Percentiles rank a stretch among this genome's conserved stretches.
Conservation (phyloP, 257 asterid genomes). For the Capsicum chinense region DNA sequence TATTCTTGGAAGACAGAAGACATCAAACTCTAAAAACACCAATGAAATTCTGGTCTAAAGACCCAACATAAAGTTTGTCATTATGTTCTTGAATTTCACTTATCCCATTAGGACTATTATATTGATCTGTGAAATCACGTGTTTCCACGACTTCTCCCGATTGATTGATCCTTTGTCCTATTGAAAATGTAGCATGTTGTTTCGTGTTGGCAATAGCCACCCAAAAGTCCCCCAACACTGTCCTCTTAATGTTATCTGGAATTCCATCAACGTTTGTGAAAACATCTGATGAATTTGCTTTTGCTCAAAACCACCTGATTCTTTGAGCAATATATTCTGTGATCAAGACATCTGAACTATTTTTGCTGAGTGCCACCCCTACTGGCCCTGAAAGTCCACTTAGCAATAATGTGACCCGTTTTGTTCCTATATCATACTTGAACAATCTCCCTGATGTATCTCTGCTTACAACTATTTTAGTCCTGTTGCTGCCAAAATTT, state of each 20-base stretch:
- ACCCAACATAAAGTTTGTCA: constrained; percentile 36
- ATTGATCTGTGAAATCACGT: constrained; percentile 34
- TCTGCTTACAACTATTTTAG: constrained; percentile 42
- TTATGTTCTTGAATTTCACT: constrained; percentile 41
- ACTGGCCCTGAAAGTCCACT: constrained; percentile 45
- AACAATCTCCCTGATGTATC: constrained; percentile 49
- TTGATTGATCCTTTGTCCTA: constrained; percentile 44
- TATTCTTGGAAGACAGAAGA: background rate
- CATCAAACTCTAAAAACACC: constrained; percentile 28
- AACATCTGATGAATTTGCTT: constrained; percentile 42
- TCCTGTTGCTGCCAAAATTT: constrained; percentile 36
- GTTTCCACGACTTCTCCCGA: constrained; percentile 34
- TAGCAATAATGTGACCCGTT: constrained; percentile 35
- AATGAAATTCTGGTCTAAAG: constrained; percentile 24
- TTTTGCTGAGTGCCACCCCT: constrained; percentile 51
- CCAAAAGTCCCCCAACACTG: constrained; percentile 53
- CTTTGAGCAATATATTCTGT: constrained; percentile 44
- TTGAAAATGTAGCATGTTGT: constrained; percentile 30
- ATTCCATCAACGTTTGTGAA: constrained; percentile 42
- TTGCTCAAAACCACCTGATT: constrained; percentile 44
- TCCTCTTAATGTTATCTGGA: constrained; percentile 56
- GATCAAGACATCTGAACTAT: constrained; percentile 44
- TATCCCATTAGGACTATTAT: constrained; percentile 28
- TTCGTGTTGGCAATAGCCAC: constrained; percentile 46
- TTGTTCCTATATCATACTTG: constrained; percentile 47